Percentiles rank a stretch among this genome's conserved stretches.
phyloP scores from a whole-genome alignment of 2,329 filamentous ascomycete genomes.

The Chrysoporthe cubensis region DNA sequence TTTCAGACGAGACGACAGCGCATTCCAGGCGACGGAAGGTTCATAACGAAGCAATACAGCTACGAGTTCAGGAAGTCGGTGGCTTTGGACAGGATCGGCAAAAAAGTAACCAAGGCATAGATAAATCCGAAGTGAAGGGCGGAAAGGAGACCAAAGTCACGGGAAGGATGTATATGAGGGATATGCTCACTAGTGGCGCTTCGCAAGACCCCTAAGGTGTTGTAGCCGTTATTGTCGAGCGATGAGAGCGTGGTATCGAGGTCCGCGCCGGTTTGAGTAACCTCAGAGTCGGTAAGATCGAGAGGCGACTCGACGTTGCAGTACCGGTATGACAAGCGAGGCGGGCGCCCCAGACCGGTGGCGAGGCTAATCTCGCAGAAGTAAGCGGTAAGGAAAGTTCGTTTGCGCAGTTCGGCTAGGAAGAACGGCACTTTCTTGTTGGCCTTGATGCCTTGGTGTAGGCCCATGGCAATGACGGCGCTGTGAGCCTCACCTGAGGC shows the following conservation, averaged over 20 bases:
- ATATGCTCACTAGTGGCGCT: slow-evolving; percentile 28
- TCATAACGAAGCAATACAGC: not conserved
- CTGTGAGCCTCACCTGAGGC: slow-evolving; percentile 38
- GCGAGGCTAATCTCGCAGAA: slow-evolving; percentile 38
- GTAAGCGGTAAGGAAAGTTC: slow-evolving; percentile 35
- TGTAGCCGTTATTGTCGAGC: slow-evolving; percentile 38
- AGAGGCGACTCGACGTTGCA: slow-evolving; percentile 37
- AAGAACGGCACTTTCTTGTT: slow-evolving; percentile 39
- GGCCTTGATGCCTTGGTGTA: slow-evolving; percentile 38
- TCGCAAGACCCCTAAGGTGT: slow-evolving; percentile 32
- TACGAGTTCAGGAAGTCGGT: not conserved
- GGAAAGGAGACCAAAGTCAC: slow-evolving; percentile 6
- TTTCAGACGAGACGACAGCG: too few species aligned
- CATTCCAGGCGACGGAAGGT: not conserved
- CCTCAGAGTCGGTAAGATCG: slow-evolving; percentile 36
- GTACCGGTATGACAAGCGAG: slow-evolving; percentile 40
- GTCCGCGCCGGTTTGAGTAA: slow-evolving; percentile 35
- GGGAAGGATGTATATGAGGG: slow-evolving; percentile 22
- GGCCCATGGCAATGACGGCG: slow-evolving; percentile 38
- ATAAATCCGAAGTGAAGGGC: not conserved
- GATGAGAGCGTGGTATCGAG: slow-evolving; percentile 34
- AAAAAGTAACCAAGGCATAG: too few species aligned
- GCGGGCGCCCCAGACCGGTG: slow-evolving; percentile 40
- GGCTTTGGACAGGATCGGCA: too few species aligned
- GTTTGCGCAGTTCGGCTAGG: slow-evolving; percentile 37